A percentile compares a stretch with the other conserved stretches of the same genome.
These are phyloP conservation scores for Zasmidium citrigriseum DNA, from an alignment of 2,329 filamentous ascomycete genomes.

Conservation along the genomic window DNA sequence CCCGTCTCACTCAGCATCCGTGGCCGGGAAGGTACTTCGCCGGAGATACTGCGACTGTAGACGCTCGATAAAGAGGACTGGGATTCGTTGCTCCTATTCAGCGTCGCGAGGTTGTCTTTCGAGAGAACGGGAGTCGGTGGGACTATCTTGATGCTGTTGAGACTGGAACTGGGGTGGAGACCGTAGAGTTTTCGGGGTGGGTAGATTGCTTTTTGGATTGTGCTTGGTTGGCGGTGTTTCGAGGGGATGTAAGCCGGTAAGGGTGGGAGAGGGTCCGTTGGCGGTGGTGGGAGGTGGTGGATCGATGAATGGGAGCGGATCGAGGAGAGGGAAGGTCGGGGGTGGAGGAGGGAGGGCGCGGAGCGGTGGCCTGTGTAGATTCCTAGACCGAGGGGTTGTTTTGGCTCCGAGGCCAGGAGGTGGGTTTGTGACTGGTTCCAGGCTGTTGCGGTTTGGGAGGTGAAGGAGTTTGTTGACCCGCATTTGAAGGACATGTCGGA, in stretches of 20 bases:
- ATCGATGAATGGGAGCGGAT: conserved; percentile 25
- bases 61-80: conserved; percentile 29
- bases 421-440: conserved; percentile 10
- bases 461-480: conserved; percentile 29
- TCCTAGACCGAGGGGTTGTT: conserved; percentile 23
- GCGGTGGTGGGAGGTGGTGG: conserved; percentile 18
- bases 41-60: conserved; percentile 32
- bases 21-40: conserved; percentile 10
- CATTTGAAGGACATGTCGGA: conserved; percentile 37
- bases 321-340: conserved; percentile 27
- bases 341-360: conserved; percentile 21
- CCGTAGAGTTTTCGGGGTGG: conserved; percentile 14
- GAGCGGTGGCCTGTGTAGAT: conserved; percentile 25
- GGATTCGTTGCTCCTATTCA: conserved; percentile 22
- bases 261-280: conserved; percentile 27
- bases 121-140: conserved; percentile 18
- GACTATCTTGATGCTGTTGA: conserved; percentile 14
- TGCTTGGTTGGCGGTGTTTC: conserved; percentile 14
- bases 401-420: conserved; percentile 17
- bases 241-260: conserved; percentile 29
- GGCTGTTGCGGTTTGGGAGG: conserved; percentile 15
- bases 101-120: conserved; percentile 7
- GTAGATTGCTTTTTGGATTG: conserved; percentile 15
- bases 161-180: conserved; percentile 7
- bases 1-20: conserved; percentile 5